Evolutionary conservation across 495 filamentous ascomycete species (phyloP), one percentile per base, ranked within the genome.

Genomic region (Hypomontagnella submonticulosa): DNA sequence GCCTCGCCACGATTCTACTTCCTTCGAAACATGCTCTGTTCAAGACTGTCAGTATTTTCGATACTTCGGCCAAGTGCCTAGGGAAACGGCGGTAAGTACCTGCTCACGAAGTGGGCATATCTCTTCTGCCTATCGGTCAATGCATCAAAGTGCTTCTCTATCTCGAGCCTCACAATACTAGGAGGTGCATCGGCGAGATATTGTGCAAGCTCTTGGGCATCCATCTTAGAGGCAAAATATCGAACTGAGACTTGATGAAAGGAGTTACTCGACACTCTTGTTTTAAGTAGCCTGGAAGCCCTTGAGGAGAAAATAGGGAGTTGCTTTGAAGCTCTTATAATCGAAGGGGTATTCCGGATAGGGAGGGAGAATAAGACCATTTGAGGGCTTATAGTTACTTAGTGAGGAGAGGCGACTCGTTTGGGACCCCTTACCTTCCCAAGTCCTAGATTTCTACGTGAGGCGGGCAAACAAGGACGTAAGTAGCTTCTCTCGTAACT

Each of bases 81-180:
- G 33, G 13, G 11, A 27, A 41, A 9, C 9, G 44, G 42, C 2
- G 48, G 16, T 36, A 44, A 81, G 63, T 84, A 93, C 91, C 85
- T 82, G 83, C 89, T 93, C 71, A 97, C 92, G 69, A 91, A 90
- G 76, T 99, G 95, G 34, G 95, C 93, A 78, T 99, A 99, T 75
- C 86, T 86, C 74, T 91, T 92, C 80, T 93, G 84, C 66, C 88
- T 80, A 70, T 92, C 87, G 38, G 83, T 87, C 55, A 99, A 78
- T 10, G 90, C 86, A 40, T 92, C 88, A 75, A 97, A 99, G 75
- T 97, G 95, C 53, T 89, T 87, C 78, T 91, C 91, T 73, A 97
- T 90, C 70, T 90, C 88, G 32, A 99, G 85, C 15, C 87, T 85
- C 42, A 97, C 94, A 53, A 96, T 87, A 13, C 87, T 88, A 0